phyloP scores from a whole-genome alignment of 768 basidiomycete species.

The Amanita molliuscula region DNA sequence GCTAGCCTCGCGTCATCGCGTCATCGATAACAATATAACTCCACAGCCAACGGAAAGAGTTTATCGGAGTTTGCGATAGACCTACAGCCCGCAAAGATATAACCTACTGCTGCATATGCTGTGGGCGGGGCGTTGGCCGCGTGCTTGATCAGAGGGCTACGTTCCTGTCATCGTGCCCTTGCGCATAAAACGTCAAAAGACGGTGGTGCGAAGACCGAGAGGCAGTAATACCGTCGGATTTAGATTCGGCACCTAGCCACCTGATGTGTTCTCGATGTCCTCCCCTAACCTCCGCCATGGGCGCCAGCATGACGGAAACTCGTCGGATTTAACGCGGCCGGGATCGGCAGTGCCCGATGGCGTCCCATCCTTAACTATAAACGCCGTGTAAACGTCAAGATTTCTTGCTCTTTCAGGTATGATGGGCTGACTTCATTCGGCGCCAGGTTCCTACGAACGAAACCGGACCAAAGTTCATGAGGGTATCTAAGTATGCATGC shows the following conservation, averaged over 20 bases:
- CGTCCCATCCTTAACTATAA: background rate
- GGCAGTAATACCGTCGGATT: background rate
- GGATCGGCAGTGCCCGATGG: slow-evolving; percentile 1
- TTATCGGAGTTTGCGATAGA: background rate
- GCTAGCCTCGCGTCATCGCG: slow-evolving; percentile 1
- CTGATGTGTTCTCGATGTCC: background rate
- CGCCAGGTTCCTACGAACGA: slow-evolving; percentile 1
- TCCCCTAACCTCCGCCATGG: background rate
- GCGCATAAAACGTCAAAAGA: background rate
- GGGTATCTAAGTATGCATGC: background rate
- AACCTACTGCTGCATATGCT: background rate
- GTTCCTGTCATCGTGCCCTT: background rate
- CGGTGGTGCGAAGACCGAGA: background rate
- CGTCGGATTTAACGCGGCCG: slow-evolving; percentile 4
- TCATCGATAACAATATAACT: background rate
- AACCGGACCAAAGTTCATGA: slow-evolving; percentile 1
- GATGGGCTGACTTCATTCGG: background rate
- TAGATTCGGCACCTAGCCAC: background rate
- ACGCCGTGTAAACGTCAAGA: background rate
- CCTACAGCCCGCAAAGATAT: background rate
- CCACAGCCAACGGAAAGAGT: slow-evolving; percentile 3
- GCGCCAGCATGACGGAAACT: background rate
- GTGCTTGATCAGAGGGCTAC: background rate
- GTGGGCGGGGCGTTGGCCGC: background rate
- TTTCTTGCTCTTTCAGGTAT: background rate